Evolutionary conservation across 2,329 filamentous ascomycete species (phyloP).

Genomic region (Botryosphaeria dothidea): DNA sequence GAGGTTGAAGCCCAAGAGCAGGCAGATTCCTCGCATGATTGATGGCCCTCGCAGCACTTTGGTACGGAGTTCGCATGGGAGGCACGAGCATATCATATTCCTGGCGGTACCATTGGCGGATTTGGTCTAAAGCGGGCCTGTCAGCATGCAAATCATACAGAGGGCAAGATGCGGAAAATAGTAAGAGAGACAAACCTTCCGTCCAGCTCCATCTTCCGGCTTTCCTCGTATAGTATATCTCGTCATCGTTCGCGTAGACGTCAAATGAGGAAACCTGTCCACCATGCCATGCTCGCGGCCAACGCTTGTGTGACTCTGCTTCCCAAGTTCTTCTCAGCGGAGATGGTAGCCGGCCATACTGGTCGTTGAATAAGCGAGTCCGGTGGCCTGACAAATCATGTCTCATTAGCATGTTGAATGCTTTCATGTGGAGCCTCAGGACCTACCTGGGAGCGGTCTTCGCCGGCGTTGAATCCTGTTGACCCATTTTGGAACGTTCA

Average conservation of each 20-base stretch:
- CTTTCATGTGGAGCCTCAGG: too few species aligned
- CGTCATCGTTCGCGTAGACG: slow-evolving; percentile 13
- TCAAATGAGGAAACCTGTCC: not conserved
- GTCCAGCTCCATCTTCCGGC: not conserved
- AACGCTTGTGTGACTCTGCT: not conserved
- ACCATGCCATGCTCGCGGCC: not conserved
- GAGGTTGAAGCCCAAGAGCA: not conserved
- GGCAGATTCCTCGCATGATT: not conserved
- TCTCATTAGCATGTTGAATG: not conserved
- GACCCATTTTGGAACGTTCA: not conserved
- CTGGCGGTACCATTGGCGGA: too few species aligned
- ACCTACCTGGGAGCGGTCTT: not conserved
- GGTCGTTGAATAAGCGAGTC: not conserved
- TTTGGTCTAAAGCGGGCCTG: too few species aligned
- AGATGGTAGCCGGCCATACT: not conserved
- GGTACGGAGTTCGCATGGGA: too few species aligned
- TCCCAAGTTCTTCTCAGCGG: not conserved
- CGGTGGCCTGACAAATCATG: not conserved
- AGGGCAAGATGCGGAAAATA: too few species aligned
- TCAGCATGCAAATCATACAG: too few species aligned
- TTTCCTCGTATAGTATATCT: slow-evolving; percentile 9
- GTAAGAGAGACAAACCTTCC: not conserved
- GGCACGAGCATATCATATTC: too few species aligned
- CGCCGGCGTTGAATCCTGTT: not conserved
- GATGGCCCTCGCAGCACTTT: not conserved